Conservation (phyloP, 192 early-diverging fungal species). For the Backusella australiensis region DNA sequence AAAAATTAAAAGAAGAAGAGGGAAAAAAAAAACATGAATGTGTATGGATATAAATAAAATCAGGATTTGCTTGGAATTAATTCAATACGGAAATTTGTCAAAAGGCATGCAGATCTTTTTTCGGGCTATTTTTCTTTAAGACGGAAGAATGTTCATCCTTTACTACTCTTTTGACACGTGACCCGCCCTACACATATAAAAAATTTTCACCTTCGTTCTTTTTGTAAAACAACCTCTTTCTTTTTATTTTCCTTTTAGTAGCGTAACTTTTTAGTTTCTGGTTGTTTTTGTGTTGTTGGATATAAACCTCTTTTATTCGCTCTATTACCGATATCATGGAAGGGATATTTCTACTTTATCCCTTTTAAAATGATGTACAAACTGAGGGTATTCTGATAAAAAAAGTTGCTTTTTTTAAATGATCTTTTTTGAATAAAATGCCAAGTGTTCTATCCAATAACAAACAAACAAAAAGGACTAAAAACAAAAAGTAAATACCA, state of each 20-base stretch:
- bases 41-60: slow-evolving; percentile 7
- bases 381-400: slow-evolving; percentile 9
- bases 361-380: background rate
- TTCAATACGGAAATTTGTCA: slow-evolving; percentile 3
- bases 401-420: background rate
- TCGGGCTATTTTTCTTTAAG: background rate
- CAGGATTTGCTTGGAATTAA: background rate
- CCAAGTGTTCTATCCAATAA: background rate
- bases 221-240: background rate
- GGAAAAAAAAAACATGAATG: background rate
- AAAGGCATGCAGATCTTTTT: background rate
- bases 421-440: background rate
- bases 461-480: slow-evolving; percentile 2
- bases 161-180: background rate
- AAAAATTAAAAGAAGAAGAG: background rate
- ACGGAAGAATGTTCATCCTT: background rate
- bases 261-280: background rate
- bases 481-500: background rate
- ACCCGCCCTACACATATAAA: background rate
- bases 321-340: background rate
- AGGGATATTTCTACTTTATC: background rate
- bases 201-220: background rate
- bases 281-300: background rate
- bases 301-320: background rate
- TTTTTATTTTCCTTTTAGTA: background rate